phyloP scores from a whole-genome alignment of 805 yeast genomes.

The Pichia sporocuriosa region DNA sequence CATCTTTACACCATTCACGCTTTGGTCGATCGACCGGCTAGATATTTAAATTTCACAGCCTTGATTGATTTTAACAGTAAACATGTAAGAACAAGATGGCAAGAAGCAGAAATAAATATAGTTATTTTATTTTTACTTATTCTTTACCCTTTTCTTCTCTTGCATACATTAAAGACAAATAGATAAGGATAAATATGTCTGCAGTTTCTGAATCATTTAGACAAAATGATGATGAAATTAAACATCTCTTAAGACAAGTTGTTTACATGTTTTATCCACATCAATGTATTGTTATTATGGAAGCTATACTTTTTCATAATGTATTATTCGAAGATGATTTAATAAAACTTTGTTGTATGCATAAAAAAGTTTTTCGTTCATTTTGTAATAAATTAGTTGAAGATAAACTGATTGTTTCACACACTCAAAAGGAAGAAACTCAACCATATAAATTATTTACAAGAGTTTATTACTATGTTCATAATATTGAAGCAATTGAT shows the following conservation, averaged over 20 bases:
- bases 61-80: no score
- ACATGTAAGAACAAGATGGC: no score
- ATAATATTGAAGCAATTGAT: slow-evolving; percentile 89
- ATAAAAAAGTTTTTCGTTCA: slow-evolving; percentile 79
- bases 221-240: slow-evolving; percentile 12
- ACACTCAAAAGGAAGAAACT: slow-evolving; percentile 64
- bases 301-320: slow-evolving; percentile 80
- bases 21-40: no score
- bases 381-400: slow-evolving; percentile 76
- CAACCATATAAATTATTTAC: slow-evolving; percentile 61
- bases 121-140: no score
- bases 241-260: slow-evolving; percentile 61
- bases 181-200: slow-evolving; percentile 7
- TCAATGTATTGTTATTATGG: slow-evolving; percentile 76
- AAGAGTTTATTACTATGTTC: slow-evolving; percentile 74
- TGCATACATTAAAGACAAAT: no score
- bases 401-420: slow-evolving; percentile 69
- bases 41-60: no score
- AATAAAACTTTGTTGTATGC: slow-evolving; percentile 71
- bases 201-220: slow-evolving; percentile 8
- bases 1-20: no score
- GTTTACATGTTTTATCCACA: slow-evolving; percentile 82
- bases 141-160: not conserved
- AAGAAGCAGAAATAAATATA: no score
- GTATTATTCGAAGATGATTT: slow-evolving; percentile 92